These are phyloP conservation scores for Meredithiella fracta DNA, from an alignment of 2,329 filamentous ascomycete genomes.

Conservation along the genomic window DNA sequence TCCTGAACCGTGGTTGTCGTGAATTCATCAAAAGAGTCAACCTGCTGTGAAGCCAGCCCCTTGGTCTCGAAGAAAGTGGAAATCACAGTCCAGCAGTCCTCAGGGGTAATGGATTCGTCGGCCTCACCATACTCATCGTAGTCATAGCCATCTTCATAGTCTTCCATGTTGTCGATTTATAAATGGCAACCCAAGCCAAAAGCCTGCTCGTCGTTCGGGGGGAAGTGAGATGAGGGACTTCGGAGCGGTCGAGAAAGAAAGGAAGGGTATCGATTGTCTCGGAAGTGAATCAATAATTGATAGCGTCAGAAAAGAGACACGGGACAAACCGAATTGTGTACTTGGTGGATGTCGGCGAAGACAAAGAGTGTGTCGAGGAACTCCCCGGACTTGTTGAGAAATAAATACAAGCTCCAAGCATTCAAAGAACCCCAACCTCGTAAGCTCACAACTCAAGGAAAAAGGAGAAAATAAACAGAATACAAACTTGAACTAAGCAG, in stretches of 20 bases:
- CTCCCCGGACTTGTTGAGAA: slow-evolving; percentile 4
- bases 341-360: background rate
- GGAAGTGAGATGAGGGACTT: background rate
- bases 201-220: background rate
- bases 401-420: background rate
- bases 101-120: slow-evolving; percentile 64
- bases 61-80: slow-evolving; percentile 93
- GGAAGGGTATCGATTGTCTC: background rate
- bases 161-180: slow-evolving; percentile 29
- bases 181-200: background rate
- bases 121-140: slow-evolving; percentile 58
- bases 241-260: background rate
- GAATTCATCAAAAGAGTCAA: slow-evolving; percentile 97
- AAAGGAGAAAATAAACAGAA: background rate
- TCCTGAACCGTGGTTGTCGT: slow-evolving; percentile 88
- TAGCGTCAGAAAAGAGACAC: background rate
- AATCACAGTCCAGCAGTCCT: slow-evolving; percentile 98
- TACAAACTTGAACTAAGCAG: no score
- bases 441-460: background rate
- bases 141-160: slow-evolving; percentile 41
- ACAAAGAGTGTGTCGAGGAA: background rate
- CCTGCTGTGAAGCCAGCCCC: slow-evolving; percentile 89
- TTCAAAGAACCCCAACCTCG: background rate
- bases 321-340: background rate
- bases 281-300: background rate